Conservation (phyloP, 1,284 basidiomycete genomes). For the Ceraceosorus bombacis region DNA sequence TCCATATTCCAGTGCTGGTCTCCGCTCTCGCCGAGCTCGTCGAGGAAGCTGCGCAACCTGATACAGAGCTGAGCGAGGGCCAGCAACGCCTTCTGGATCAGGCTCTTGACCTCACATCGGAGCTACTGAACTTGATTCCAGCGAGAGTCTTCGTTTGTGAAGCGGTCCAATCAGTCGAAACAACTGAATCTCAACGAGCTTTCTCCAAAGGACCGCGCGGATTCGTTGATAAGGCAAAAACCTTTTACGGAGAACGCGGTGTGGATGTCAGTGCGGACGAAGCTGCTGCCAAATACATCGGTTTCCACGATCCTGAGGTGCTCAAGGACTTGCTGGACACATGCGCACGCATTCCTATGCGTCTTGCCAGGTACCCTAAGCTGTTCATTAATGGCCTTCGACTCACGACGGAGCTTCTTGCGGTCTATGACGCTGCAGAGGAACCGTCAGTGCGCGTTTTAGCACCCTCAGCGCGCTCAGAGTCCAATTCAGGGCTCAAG, state of each 20-base stretch:
- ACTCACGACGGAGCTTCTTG: neutral
- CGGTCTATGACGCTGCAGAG: neutral
- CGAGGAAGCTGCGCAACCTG: neutral
- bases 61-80: slow-evolving; percentile 5
- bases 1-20: slow-evolving; percentile 62
- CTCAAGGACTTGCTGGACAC: too few relatives aligned
- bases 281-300: too few relatives aligned
- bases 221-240: too few relatives aligned
- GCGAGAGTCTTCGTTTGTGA: slow-evolving; percentile 29
- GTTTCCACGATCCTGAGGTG: too few relatives aligned
- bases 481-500: neutral
- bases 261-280: too few relatives aligned
- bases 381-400: neutral
- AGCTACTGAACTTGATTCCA: slow-evolving; percentile 28
- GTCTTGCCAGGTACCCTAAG: neutral
- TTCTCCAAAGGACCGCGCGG: too few relatives aligned
- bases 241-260: too few relatives aligned
- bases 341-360: too few relatives aligned
- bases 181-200: neutral
- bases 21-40: slow-evolving; percentile 19
- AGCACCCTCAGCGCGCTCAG: neutral
- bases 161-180: neutral
- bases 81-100: slow-evolving; percentile 11
- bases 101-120: slow-evolving; percentile 24
- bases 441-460: slow-evolving; percentile 2